Percentiles rank a stretch among this genome's conserved stretches.
Conservation (phyloP, 345 rosid species). For the Stellera chamaejasme region DNA sequence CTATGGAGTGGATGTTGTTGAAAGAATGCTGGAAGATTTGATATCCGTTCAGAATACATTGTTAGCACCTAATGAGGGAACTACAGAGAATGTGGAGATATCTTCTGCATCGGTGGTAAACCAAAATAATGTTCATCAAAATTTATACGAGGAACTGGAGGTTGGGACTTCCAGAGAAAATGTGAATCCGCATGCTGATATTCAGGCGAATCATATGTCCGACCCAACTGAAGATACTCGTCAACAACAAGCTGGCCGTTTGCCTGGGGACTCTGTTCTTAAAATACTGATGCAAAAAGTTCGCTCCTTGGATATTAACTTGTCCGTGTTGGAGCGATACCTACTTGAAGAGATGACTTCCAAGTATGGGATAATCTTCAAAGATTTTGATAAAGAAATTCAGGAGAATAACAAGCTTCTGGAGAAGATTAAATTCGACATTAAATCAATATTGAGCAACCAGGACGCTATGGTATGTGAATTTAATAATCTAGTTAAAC, state of each 20-base stretch:
- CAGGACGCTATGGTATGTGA: conserved; percentile 46
- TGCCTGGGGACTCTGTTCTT: conserved; percentile 92
- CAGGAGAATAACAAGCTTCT: conserved; percentile 38
- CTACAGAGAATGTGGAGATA: conserved; percentile 27
- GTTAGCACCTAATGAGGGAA: conserved; percentile 32
- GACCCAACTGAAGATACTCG: conserved; percentile 60
- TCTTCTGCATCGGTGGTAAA: conserved; percentile 27
- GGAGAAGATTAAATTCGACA: conserved; percentile 43
- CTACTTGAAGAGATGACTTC: conserved; percentile 64
- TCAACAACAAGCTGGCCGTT: conserved; percentile 72
- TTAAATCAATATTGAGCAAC: conserved; percentile 34
- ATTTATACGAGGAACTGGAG: conserved; percentile 24
- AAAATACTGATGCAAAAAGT: conserved; percentile 94
- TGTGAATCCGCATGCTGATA: conserved; percentile 27
- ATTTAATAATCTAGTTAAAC: conserved; percentile 7
- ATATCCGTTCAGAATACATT: conserved; percentile 49
- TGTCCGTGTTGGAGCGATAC: conserved; percentile 80
- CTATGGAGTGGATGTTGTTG: conserved; percentile 94
- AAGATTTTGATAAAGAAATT: conserved; percentile 62
- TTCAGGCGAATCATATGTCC: conserved; percentile 23
- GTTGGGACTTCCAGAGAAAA: conserved; percentile 25
- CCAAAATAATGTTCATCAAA: conserved; percentile 26
- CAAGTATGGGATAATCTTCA: conserved; percentile 60
- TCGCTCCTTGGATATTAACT: conserved; percentile 65
- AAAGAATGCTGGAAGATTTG: conserved; percentile 90